phyloP scores from a whole-genome alignment of 2,329 filamentous ascomycete genomes.

The Stachybotrys echinatus region DNA sequence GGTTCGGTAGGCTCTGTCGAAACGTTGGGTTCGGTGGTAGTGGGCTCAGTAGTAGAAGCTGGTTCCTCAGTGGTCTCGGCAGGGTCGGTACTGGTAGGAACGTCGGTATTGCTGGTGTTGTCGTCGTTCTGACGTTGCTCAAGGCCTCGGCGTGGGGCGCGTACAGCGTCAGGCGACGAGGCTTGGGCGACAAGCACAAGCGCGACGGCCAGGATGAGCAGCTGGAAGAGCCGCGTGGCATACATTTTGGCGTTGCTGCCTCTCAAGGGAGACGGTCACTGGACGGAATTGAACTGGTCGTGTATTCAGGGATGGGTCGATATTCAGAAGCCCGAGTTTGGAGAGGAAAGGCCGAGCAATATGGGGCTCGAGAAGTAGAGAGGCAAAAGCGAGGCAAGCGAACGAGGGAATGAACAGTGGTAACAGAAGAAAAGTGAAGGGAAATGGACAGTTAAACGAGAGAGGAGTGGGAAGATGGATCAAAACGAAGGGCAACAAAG shows the following conservation, averaged over 20 bases:
- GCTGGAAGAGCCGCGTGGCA: conserved; percentile 35
- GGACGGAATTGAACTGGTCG: neutral
- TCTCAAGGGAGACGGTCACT: neutral
- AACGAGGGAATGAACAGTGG: neutral
- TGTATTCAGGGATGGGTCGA: neutral
- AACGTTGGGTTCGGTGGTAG: conserved; percentile 6
- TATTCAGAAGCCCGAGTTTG: no score
- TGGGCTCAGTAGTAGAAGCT: neutral
- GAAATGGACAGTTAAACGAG: neutral
- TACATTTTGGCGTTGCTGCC: conserved; percentile 34
- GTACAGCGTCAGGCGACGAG: conserved; percentile 19
- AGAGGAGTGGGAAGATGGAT: neutral
- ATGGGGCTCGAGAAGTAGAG: no score
- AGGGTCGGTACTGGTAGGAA: neutral
- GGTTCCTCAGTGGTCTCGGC: neutral
- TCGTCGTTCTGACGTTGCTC: neutral
- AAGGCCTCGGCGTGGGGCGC: neutral
- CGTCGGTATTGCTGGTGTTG: neutral
- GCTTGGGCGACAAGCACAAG: conserved; percentile 41
- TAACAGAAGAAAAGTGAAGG: neutral
- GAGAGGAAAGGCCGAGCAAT: no score
- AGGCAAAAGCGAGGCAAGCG: no score
- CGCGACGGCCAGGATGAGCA: conserved; percentile 45
- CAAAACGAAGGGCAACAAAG: conserved; percentile 1
- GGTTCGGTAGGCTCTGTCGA: neutral